These are phyloP conservation scores for Microbotryum intermedium DNA, from an alignment of 1,284 basidiomycete genomes.

Conservation along the genomic window DNA sequence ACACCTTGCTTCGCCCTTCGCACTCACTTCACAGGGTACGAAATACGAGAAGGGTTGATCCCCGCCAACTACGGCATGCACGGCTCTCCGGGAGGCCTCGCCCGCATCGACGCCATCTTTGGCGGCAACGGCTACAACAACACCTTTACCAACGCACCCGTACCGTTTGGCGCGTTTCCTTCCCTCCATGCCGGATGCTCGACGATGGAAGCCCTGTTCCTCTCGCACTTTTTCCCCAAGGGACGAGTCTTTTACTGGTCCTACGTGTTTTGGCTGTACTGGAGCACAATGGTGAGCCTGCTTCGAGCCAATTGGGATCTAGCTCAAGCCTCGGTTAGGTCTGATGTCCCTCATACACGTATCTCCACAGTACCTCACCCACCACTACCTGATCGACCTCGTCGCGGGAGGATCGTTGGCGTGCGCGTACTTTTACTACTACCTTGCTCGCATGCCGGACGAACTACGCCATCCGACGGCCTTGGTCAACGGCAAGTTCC, in stretches of 20 bases:
- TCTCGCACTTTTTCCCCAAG: slow-evolving; percentile 87
- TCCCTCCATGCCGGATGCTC: slow-evolving; percentile 84
- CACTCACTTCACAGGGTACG: slow-evolving; percentile 62
- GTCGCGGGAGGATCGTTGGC: slow-evolving; percentile 87
- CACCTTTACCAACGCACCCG: slow-evolving; percentile 79
- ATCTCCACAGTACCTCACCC: slow-evolving; percentile 60
- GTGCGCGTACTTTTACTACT: slow-evolving; percentile 76
- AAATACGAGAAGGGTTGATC: slow-evolving; percentile 90
- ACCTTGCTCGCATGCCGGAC: slow-evolving; percentile 37
- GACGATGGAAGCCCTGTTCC: slow-evolving; percentile 85
- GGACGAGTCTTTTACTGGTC: slow-evolving; percentile 49
- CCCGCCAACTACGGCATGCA: slow-evolving; percentile 87
- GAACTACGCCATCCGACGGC: slow-evolving; percentile 22
- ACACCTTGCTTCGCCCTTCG: background rate
- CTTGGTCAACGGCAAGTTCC: background rate
- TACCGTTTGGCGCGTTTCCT: slow-evolving; percentile 96
- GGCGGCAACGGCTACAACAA: slow-evolving; percentile 66
- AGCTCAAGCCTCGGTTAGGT: background rate
- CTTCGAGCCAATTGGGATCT: slow-evolving; percentile 25
- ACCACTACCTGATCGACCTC: slow-evolving; percentile 92
- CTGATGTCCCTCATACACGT: background rate
- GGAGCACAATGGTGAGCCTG: slow-evolving; percentile 72
- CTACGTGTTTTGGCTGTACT: slow-evolving; percentile 84
- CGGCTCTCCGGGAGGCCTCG: slow-evolving; percentile 85
- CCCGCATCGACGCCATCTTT: slow-evolving; percentile 85